These are phyloP conservation scores for Ogataea haglerorum DNA, from an alignment of 805 yeast species.

Conservation along the genomic window DNA sequence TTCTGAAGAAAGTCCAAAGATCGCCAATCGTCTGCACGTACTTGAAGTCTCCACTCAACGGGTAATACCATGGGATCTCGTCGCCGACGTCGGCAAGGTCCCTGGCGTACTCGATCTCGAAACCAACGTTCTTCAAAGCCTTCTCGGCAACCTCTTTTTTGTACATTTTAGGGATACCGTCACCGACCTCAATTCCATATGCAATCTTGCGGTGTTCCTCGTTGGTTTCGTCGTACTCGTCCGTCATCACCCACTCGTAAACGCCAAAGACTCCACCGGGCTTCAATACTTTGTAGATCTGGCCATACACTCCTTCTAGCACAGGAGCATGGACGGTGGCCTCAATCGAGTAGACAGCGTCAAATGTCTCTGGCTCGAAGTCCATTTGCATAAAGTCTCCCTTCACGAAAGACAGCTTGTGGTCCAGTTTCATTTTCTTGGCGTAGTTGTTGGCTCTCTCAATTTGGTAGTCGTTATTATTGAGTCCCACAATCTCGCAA, in stretches of 20 bases:
- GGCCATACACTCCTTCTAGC: slow-evolving; percentile 91
- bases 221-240: slow-evolving; percentile 80
- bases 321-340: slow-evolving; percentile 98
- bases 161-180: slow-evolving; percentile 98
- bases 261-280: slow-evolving; percentile 99
- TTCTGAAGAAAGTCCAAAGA: slow-evolving; percentile 80
- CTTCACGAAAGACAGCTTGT: slow-evolving; percentile 81
- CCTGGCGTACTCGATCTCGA: slow-evolving; percentile 66
- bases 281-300: slow-evolving; percentile 90
- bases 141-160: slow-evolving; percentile 77
- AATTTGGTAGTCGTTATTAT: slow-evolving; percentile 96
- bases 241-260: slow-evolving; percentile 99
- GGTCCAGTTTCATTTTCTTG: slow-evolving; percentile 54
- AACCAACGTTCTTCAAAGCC: slow-evolving; percentile 85
- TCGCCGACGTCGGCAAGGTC: slow-evolving; percentile 84
- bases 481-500: slow-evolving; percentile 81
- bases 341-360: slow-evolving; percentile 97
- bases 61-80: slow-evolving; percentile 96
- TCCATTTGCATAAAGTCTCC: slow-evolving; percentile 99
- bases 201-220: slow-evolving; percentile 90
- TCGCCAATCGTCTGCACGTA: slow-evolving; percentile 78
- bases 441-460: slow-evolving; percentile 88
- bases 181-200: slow-evolving; percentile 97
- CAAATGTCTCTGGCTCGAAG: slow-evolving; percentile 83
- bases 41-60: slow-evolving; percentile 91